Evolutionary conservation across 2,329 filamentous ascomycete genomes (phyloP).

Genomic region (Aureobasidium musti): DNA sequence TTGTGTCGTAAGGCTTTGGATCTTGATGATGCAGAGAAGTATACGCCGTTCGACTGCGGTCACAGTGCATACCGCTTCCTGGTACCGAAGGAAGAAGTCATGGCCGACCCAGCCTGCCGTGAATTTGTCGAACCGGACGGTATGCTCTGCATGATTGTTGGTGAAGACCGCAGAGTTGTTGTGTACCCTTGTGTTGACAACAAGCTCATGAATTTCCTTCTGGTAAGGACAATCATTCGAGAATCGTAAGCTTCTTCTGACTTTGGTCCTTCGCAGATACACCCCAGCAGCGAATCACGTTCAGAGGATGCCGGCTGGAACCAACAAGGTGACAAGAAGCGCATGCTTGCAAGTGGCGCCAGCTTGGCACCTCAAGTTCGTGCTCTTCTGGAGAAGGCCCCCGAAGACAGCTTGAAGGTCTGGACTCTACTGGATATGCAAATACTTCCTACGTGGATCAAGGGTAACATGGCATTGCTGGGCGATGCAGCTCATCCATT

Average conservation of each 20-base stretch:
- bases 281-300: slow-evolving; percentile 42
- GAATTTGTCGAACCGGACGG: slow-evolving; percentile 45
- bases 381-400: slow-evolving; percentile 45
- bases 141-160: slow-evolving; percentile 50
- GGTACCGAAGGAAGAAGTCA: slow-evolving; percentile 47
- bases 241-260: background rate
- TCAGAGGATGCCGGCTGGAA: slow-evolving; percentile 41
- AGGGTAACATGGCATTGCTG: slow-evolving; percentile 58
- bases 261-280: slow-evolving; percentile 36
- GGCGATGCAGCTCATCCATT: slow-evolving; percentile 72
- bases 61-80: slow-evolving; percentile 62
- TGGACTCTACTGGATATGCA: slow-evolving; percentile 67
- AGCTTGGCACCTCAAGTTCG: slow-evolving; percentile 43
- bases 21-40: slow-evolving; percentile 34
- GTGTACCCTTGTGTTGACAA: slow-evolving; percentile 54
- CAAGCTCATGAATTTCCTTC: slow-evolving; percentile 51
- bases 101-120: slow-evolving; percentile 36
- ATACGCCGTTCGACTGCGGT: slow-evolving; percentile 44
- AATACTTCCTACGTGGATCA: slow-evolving; percentile 57
- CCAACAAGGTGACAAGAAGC: slow-evolving; percentile 42
- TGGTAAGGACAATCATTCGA: slow-evolving; percentile 23
- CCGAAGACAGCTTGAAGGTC: slow-evolving; percentile 49
- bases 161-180: slow-evolving; percentile 48
- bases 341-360: slow-evolving; percentile 47
- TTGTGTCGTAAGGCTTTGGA: slow-evolving; percentile 34